Conservation (phyloP, 495 filamentous ascomycete species). For the Podospora didyma region DNA sequence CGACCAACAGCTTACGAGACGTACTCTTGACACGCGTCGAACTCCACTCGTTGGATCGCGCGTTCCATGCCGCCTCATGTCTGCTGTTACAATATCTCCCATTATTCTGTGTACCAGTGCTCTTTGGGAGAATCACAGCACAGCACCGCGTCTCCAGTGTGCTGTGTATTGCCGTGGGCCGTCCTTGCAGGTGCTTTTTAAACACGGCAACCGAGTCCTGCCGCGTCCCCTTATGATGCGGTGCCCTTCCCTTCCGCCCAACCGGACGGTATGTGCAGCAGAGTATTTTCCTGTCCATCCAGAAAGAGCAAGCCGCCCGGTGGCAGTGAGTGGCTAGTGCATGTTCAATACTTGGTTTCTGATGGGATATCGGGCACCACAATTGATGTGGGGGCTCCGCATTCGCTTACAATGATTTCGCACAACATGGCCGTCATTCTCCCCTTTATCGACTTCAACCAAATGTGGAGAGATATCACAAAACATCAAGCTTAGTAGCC, state of each 20-base stretch:
- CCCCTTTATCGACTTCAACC: neutral
- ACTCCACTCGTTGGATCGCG: neutral
- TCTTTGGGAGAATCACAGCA: too few species aligned
- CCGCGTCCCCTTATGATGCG: neutral
- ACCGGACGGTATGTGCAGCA: neutral
- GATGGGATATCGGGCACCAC: neutral
- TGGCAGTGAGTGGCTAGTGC: neutral
- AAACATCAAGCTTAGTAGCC: neutral
- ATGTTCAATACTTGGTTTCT: neutral
- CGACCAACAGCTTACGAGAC: neutral
- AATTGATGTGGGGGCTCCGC: neutral
- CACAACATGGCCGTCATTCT: conserved; percentile 4
- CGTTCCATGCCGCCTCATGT: neutral
- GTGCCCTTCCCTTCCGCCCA: neutral
- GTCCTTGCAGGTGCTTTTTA: neutral
- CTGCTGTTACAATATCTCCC: neutral
- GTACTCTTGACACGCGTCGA: neutral
- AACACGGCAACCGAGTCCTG: neutral
- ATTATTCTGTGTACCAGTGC: neutral
- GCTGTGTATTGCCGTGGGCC: too few species aligned
- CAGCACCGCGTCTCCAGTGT: too few species aligned
- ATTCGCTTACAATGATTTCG: neutral
- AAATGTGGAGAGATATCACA: neutral
- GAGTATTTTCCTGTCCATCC: neutral
- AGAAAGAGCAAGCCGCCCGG: neutral